Conservation (phyloP, 1,139 yeast species). For the Geotrichum cucujoidarum region DNA sequence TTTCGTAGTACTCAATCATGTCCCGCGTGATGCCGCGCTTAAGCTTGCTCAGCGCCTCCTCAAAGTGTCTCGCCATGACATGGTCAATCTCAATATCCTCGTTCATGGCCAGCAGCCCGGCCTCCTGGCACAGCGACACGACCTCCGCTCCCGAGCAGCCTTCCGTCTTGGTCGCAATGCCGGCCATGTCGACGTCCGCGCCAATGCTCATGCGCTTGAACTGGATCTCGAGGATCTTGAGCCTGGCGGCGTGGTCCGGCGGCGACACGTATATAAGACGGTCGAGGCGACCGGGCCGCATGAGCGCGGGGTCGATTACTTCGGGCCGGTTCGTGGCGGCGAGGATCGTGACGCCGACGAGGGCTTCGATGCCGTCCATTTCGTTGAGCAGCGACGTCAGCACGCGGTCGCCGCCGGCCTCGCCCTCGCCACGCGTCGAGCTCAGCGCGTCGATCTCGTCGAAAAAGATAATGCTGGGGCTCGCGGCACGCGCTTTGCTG, state of each 20-base stretch:
- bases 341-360: slow-evolving; percentile 85
- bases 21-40: slow-evolving; percentile 77
- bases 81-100: slow-evolving; percentile 53
- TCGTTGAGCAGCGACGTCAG: slow-evolving; percentile 85
- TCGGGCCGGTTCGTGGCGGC: slow-evolving; percentile 97
- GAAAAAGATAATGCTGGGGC: slow-evolving; percentile 88
- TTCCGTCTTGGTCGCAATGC: slow-evolving; percentile 59
- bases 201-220: slow-evolving; percentile 50
- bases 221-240: slow-evolving; percentile 67
- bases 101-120: slow-evolving; percentile 88
- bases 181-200: slow-evolving; percentile 44
- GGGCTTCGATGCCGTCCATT: slow-evolving; percentile 92
- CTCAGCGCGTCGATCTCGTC: slow-evolving; percentile 95
- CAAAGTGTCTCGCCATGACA: slow-evolving; percentile 65
- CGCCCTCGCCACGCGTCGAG: slow-evolving; percentile 61
- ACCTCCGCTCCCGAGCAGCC: slow-evolving; percentile 98
- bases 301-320: slow-evolving; percentile 81
- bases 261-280: slow-evolving; percentile 89
- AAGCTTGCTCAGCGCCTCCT: slow-evolving; percentile 59
- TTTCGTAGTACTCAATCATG: slow-evolving; percentile 70
- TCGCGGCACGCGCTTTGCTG: slow-evolving; percentile 85
- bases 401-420: slow-evolving; percentile 76
- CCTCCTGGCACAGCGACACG: slow-evolving; percentile 86
- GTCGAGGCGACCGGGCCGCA: slow-evolving; percentile 92
- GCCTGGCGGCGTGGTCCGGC: slow-evolving; percentile 74